Evolutionary conservation across 495 filamentous ascomycete species (phyloP).

Genomic region (Penicillium simplicissimum): DNA sequence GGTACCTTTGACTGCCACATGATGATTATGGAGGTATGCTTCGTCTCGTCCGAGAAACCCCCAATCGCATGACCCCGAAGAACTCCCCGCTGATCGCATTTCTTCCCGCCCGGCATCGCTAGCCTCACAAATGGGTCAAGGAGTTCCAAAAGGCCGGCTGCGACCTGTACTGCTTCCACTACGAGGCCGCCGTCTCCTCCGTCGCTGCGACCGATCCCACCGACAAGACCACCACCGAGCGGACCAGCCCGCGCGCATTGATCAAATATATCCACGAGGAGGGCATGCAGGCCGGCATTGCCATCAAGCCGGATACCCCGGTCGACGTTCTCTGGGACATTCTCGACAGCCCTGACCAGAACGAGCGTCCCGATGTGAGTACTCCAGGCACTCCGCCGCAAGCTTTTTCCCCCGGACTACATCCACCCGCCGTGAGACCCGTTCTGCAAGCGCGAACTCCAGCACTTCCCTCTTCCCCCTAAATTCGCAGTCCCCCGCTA

Average conservation of each 20-base stretch:
- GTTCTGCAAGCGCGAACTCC: not conserved
- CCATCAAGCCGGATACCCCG: conserved; percentile 88
- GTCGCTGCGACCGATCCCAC: conserved; percentile 80
- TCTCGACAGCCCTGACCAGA: conserved; percentile 65
- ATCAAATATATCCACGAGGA: conserved; percentile 86
- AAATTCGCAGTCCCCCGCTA: not conserved
- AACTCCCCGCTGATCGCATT: not conserved
- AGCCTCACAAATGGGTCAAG: conserved; percentile 97
- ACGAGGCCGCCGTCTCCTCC: conserved; percentile 88
- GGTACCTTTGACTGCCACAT: conserved; percentile 99
- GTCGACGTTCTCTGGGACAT: conserved; percentile 92
- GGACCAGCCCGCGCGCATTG: conserved; percentile 79
- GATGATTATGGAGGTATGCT: conserved; percentile 93
- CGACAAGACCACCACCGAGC: conserved; percentile 57
- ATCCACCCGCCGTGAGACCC: not conserved
- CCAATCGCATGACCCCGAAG: not conserved
- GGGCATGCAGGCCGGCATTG: conserved; percentile 89
- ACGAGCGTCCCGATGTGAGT: conserved; percentile 87
- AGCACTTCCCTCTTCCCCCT: not conserved
- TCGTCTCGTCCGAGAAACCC: not conserved
- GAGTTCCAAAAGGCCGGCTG: conserved; percentile 93
- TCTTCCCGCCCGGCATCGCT: not conserved
- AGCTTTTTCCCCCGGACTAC: not conserved
- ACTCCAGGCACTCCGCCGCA: not conserved
- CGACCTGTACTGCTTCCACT: conserved; percentile 99